Conservation (phyloP, 2,329 filamentous ascomycete species). For the Cadophora gregata region DNA sequence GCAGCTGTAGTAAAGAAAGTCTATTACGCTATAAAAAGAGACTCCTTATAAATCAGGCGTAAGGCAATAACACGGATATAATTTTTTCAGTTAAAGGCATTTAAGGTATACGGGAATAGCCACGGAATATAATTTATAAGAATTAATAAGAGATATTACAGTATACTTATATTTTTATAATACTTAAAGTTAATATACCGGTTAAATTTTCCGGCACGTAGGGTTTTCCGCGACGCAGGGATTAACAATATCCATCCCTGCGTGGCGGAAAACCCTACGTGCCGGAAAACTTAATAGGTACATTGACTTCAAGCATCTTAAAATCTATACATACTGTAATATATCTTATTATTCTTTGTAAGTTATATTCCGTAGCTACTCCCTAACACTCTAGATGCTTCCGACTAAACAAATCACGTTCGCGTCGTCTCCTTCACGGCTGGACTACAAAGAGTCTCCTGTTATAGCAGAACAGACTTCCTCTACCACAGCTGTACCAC, state of each 20-base stretch:
- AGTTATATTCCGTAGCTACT: too few relatives aligned
- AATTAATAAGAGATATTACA: neutral
- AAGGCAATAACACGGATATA: neutral
- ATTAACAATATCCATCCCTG: slow-evolving; percentile 13
- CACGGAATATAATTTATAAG: slow-evolving; percentile 15
- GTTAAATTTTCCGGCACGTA: slow-evolving; percentile 4
- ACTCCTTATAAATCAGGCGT: neutral
- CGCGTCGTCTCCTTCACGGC: too few relatives aligned
- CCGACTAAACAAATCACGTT: too few relatives aligned
- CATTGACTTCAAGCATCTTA: too few relatives aligned
- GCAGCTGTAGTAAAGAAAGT: neutral
- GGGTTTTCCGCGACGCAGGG: slow-evolving; percentile 16
- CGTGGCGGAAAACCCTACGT: too few relatives aligned
- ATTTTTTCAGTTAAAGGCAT: slow-evolving; percentile 15
- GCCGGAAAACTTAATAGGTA: too few relatives aligned
- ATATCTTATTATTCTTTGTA: too few relatives aligned
- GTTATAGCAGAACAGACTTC: neutral
- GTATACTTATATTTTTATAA: slow-evolving; percentile 4
- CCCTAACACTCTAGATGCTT: too few relatives aligned
- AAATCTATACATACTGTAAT: too few relatives aligned
- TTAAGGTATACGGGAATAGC: slow-evolving; percentile 18
- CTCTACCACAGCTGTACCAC: neutral
- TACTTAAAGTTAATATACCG: slow-evolving; percentile 17
- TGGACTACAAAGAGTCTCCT: too few relatives aligned
- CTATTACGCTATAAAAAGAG: neutral